These are phyloP conservation scores for Wallacemonas rigidus DNA, from an alignment of 208 protist species.

Conservation along the genomic window DNA sequence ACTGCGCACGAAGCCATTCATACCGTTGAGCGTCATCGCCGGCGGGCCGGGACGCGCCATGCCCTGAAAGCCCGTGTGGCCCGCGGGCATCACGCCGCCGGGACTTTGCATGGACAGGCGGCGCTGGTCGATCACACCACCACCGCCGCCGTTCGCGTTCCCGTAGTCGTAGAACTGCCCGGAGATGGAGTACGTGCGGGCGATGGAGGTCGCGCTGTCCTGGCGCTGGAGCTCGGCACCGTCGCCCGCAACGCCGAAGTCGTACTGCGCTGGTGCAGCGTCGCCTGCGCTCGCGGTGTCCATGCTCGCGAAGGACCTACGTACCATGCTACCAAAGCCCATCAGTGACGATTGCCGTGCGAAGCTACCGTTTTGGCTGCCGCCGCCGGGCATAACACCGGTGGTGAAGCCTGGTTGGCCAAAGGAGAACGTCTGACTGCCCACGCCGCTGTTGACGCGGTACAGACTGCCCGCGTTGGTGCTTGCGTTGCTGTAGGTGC, in stretches of 20 bases:
- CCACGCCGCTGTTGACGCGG: constrained; percentile 37
- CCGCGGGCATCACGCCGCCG: constrained; percentile 7
- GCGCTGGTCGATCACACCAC: background rate
- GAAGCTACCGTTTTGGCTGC: constrained; percentile 6
- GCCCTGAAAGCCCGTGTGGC: background rate
- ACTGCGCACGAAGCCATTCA: constrained; percentile 19
- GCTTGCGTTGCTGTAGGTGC: constrained; percentile 22
- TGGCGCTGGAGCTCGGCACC: constrained; percentile 25
- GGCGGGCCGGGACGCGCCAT: constrained; percentile 3
- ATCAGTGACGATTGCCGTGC: constrained; percentile 9
- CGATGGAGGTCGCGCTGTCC: constrained; percentile 32
- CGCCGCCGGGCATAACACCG: background rate
- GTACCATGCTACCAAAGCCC: constrained; percentile 28
- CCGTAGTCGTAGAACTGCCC: constrained; percentile 41
- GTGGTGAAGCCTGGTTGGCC: constrained; percentile 19
- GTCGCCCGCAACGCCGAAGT: background rate
- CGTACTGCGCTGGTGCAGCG: background rate
- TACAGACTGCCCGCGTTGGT: constrained; percentile 30
- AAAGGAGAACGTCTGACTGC: constrained; percentile 15
- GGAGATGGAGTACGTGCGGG: constrained; percentile 44
- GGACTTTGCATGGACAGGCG: constrained; percentile 11
- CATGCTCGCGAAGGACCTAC: constrained; percentile 26
- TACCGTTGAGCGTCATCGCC: constrained; percentile 25
- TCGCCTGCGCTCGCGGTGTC: background rate
- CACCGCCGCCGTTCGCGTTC: background rate